Evolutionary conservation across 2,329 filamentous ascomycete species (phyloP), one percentile per base, ranked within the genome.

Genomic region (Elsinoe fawcettii): DNA sequence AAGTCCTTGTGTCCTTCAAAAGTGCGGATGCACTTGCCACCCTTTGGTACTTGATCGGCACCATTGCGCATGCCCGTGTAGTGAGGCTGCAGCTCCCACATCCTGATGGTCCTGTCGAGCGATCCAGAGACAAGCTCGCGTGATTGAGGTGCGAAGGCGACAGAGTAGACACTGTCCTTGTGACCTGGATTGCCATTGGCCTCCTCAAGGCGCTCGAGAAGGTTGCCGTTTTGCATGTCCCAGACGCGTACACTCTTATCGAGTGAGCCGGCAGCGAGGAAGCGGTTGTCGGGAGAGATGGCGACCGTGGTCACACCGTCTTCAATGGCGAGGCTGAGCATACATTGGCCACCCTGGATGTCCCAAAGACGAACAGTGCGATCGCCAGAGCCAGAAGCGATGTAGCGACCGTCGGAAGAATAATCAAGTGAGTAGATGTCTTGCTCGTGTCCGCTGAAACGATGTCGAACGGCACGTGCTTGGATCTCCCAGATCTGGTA

Each of bases 1-100:
- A 97, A 99, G 74, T 99, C 93, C 88, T 95, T 88, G 75, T 99
- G 93, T 53, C 93, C 93, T 69, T 97, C 93, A 66, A 97, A 99
- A 1, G 92, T 97, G 76, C 91, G 90, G 66, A 96, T 85, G 70
- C 93, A 97, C 71, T 95, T 90, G 65, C 93, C 92, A 34, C 87
- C 87, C 77, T 93, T 95, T 7, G 85, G 80, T 36, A 61, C 53
- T 20, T 56, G 58, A 22, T 60, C 60, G 32, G 58, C 61, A 30
- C 80, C 83, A 44, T 82, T 79, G 22, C 60, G 80, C 53, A 62
- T 59, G 58, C 61, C 79, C 82, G 44, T 81, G 78, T 67, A 81
- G 79, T 59, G 84, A 80, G 66, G 85, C 81, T 64, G 79, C 53
- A 99, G 80, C 76, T 96, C 91, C 91, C 93, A 99, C 87, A 97